Evolutionary conservation across 2,329 filamentous ascomycete genomes (phyloP), one percentile per base, ranked within the genome.

Genomic region (Alternaria ethzedia): DNA sequence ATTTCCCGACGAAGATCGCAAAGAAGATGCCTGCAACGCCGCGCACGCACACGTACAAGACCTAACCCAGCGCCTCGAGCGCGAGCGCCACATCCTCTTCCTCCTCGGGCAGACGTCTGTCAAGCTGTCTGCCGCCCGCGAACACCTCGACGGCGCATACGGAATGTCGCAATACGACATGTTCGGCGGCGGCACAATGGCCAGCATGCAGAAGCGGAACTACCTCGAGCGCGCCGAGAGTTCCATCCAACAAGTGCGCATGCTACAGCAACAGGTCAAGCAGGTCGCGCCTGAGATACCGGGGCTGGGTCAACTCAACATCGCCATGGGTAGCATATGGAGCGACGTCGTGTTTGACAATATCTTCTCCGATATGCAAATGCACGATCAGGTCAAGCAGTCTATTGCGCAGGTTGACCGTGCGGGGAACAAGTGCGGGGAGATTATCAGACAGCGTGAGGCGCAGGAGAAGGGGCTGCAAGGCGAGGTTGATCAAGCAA

Each of bases 321-420:
- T 87, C 50, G 81, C 82, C 0, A 79, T 83, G 44, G 83, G 84
- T 0, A 80, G 75, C 57, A 78, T 86, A 13, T 80, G 87, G 73
- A 79, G 78, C 8, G 85, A 87, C 63, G 79, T 87, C 3, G 78
- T 87, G n/a, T 87, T 87, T 67, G 84, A 87, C 68, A 87, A 86
- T 54, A 82, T 86, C 61, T 85, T 86, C 68, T 82, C 80, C 9
- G 85, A 87, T 61, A 82, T 84, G 78, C 80, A 80, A 3, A 86
- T 87, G 72, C 84, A 85, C 64, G 79, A 85, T 12, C 82, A 86
- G 73, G 84, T 88, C 63, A 83, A 85, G 68, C 71, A 78, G 15
- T 83, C 81, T 4, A 76, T 79, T 44, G 57, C 57, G 25, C 78
- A 83, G 57, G 61, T 78, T 8, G 61, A 73, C 13, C 54, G 54